Percentiles rank a stretch among this genome's conserved stretches.
phyloP scores from a whole-genome alignment of 2,329 filamentous ascomycete species.

The Magnaporthiopsis incrustans region DNA sequence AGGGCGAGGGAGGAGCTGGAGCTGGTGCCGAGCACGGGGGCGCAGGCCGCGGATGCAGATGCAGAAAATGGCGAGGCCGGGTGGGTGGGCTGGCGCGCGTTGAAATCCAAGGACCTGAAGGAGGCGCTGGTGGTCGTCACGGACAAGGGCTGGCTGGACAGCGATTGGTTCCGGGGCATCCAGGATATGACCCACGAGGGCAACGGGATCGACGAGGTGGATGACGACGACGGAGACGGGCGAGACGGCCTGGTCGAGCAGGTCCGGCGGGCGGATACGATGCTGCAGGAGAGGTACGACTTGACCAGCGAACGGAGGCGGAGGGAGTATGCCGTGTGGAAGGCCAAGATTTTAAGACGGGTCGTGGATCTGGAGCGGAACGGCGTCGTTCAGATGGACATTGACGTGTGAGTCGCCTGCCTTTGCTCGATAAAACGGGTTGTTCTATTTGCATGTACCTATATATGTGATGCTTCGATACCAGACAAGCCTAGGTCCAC shows the following conservation, averaged over 20 bases:
- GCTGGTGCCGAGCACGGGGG: background rate
- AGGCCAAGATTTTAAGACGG: conserved; percentile 46
- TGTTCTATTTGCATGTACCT: too few species aligned
- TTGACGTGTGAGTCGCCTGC: conserved; percentile 10
- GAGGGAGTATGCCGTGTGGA: conserved; percentile 58
- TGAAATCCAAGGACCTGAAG: conserved; percentile 49
- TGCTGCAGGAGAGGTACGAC: conserved; percentile 70
- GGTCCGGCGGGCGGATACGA: conserved; percentile 50
- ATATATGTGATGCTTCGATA: background rate
- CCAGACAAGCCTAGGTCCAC: too few species aligned
- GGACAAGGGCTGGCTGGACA: conserved; percentile 46
- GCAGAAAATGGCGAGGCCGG: conserved; percentile 19
- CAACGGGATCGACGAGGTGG: conserved; percentile 15
- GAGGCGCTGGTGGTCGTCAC: conserved; percentile 52
- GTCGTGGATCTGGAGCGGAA: conserved; percentile 27
- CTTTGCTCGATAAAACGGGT: too few species aligned
- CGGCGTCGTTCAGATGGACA: conserved; percentile 10
- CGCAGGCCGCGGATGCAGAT: too few species aligned
- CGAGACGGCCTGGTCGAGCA: conserved; percentile 24
- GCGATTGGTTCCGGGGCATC: conserved; percentile 57
- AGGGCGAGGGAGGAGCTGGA: conserved; percentile 32
- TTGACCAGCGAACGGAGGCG: conserved; percentile 58
- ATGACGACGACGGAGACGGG: conserved; percentile 12
- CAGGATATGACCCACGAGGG: conserved; percentile 40
- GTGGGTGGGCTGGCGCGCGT: conserved; percentile 45